Evolutionary conservation across 257 asterid species (phyloP), one percentile per base, ranked within the genome.

Genomic region (Prunella vulgaris): DNA sequence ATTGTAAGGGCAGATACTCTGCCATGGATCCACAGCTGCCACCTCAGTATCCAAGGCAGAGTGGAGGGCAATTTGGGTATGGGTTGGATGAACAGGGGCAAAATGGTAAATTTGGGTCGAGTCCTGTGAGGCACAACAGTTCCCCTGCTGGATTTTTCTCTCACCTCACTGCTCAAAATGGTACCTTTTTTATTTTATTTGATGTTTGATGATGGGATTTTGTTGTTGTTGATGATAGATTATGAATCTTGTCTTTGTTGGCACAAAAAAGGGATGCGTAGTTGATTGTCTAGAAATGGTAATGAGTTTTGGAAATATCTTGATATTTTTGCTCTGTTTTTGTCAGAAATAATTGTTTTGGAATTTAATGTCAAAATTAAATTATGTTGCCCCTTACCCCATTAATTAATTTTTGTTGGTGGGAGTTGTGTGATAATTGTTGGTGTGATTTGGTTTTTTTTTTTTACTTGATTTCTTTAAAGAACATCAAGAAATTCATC

Each of bases 111-210:
- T 69, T 79, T 63, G 74, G 83, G 64, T 73, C 83, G 5, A 73
- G 67, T 62, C 83, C 88, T 53, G 25, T 71, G 84, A 83, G 95
- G 75, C 96, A 91, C 51, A 87, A 81, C 56, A 91, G 88, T 70
- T 85, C 91, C 9, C 96, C 97, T 64, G 78, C 92, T 78, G 96
- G 89, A 30, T 75, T 87, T 58, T 79, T 85, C 81, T 81, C 92
- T 63, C 88, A 81, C 22, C 70, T 75, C 77, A 66, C 66, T 66
- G 40, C 85, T 69, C 90, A 82, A 84, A 84, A 68, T 84, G 95
- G 95, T 88, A 81, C 37, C 48, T 20, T 68, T 71, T 1, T 40
- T 7, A 37, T 51, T 21, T 48, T 25, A 37, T 6, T 54, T 65
- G 17, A 3, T 49, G n/a, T 46, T 37, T 32, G 1, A n/a, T 40